These are phyloP conservation scores for Pelargonium cotyledonis DNA, from an alignment of 441 rosid species.

Conservation along the genomic window DNA sequence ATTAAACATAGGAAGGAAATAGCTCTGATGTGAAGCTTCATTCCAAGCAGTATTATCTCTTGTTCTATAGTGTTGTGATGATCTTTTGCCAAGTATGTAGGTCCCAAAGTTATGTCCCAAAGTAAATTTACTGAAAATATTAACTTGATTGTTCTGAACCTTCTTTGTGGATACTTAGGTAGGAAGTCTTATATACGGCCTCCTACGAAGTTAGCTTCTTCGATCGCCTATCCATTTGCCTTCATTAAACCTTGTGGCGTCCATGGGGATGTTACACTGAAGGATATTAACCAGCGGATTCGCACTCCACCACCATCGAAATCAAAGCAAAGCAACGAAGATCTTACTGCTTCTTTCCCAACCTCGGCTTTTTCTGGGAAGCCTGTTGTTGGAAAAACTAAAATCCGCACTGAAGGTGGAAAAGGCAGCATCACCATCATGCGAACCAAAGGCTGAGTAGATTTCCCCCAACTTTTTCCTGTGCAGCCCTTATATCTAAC, in stretches of 20 bases:
- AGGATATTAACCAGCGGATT: slow-evolving; percentile 84
- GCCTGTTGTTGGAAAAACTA: slow-evolving; percentile 92
- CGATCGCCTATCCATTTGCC: slow-evolving; percentile 78
- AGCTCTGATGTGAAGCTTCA: too few species aligned
- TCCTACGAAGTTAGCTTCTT: slow-evolving; percentile 61
- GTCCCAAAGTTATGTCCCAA: too few species aligned
- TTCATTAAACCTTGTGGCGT: slow-evolving; percentile 84
- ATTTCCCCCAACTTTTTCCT: background rate
- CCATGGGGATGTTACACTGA: slow-evolving; percentile 81
- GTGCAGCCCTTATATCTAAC: too few species aligned
- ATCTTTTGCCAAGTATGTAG: too few species aligned
- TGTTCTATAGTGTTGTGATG: too few species aligned
- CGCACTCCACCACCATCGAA: slow-evolving; percentile 54
- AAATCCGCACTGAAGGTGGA: slow-evolving; percentile 92
- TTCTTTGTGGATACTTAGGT: slow-evolving; percentile 37
- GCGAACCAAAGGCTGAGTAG: slow-evolving; percentile 77
- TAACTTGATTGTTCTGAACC: too few species aligned
- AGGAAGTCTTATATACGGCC: slow-evolving; percentile 53
- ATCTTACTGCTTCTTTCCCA: slow-evolving; percentile 63
- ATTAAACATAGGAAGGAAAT: too few species aligned
- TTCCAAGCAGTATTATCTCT: too few species aligned
- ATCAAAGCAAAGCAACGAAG: slow-evolving; percentile 41
- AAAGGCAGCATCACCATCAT: slow-evolving; percentile 92
- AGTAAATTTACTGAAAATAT: too few species aligned
- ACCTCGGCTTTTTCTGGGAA: slow-evolving; percentile 97